Evolutionary conservation across 768 basidiomycete genomes (phyloP), one percentile per base, ranked within the genome.

Genomic region (Boletus huronensis): DNA sequence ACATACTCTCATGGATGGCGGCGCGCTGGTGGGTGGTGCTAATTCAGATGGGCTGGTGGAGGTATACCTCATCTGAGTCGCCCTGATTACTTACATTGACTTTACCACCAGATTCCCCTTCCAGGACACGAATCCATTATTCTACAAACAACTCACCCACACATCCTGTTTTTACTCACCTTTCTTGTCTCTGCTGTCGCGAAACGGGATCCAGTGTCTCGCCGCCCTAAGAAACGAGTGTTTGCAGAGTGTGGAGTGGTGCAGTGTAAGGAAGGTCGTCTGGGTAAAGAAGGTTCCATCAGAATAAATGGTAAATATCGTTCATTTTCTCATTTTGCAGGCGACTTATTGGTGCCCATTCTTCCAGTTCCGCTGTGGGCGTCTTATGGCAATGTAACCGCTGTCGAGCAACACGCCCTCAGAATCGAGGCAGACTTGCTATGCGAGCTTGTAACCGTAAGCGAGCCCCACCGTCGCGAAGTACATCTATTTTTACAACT

Each of bases 131-230:
- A 75, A 14, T 75, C 84, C 3, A 70, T 90, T 0, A 67, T 73
- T 42, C 62, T 90, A 6, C 81, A 81, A 39, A 77, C 78, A 3
- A 89, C 88, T 7, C 87, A 89, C 59, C 88, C 89, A 0, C 79
- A 84, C 5, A 68, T 85, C 2, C 60, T 90, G 0, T 85, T 82
- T 58, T 66, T 81, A 13, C 74, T 90, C 5, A 83, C 82, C 0
- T 90, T 85, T 65, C 79, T 90, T 5, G 72, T 89, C 38, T 86
- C 82, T 59, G 78, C 80, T 5, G 73, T 81, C 1, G 80, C 85
- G 0, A 88, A 89, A 61, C 80, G 87, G 14, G 88, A 92, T 62
- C 79, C 84, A 0, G 81, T 86, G 0, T 90, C 88, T 38, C 77
- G 87, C 25, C 85, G 82, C 50, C 89, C 90, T 4, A 88, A 85